A percentile compares a stretch with the other conserved stretches of the same genome.
Conservation (phyloP, 176 grass and related monocot genomes). For the Thinopyrum elongatum region DNA sequence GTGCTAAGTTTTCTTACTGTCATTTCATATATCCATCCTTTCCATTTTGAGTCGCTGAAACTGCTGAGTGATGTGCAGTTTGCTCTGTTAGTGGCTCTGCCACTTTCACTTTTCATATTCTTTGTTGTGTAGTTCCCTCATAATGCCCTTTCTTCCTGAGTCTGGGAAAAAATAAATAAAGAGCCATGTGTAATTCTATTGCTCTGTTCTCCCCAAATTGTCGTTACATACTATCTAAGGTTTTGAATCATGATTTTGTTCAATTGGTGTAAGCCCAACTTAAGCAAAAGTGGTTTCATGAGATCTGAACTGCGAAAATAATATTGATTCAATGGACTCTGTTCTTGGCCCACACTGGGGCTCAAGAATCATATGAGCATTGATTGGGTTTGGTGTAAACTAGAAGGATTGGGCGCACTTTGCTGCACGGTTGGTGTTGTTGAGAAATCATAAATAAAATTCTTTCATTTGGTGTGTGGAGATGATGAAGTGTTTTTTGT, state of each 20-base stretch:
- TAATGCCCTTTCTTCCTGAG: not conserved
- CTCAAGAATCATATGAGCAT: not conserved
- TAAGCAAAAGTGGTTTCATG: not conserved
- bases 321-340: not conserved
- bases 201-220: not conserved
- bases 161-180: not conserved
- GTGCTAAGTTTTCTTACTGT: not conserved
- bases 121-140: not conserved
- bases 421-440: no score
- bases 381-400: not conserved
- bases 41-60: slow-evolving; percentile 18
- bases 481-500: no score
- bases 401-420: no score
- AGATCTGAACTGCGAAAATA: not conserved
- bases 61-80: slow-evolving; percentile 38
- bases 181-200: not conserved
- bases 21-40: not conserved
- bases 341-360: not conserved
- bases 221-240: not conserved
- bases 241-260: not conserved
- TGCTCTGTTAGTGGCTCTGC: slow-evolving; percentile 1
- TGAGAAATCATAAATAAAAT: no score
- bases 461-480: no score
- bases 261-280: not conserved
- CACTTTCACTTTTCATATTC: not conserved